Evolutionary conservation across 2,329 filamentous ascomycete genomes (phyloP), one percentile per base, ranked within the genome.

Genomic region (Parastagonospora nodorum): DNA sequence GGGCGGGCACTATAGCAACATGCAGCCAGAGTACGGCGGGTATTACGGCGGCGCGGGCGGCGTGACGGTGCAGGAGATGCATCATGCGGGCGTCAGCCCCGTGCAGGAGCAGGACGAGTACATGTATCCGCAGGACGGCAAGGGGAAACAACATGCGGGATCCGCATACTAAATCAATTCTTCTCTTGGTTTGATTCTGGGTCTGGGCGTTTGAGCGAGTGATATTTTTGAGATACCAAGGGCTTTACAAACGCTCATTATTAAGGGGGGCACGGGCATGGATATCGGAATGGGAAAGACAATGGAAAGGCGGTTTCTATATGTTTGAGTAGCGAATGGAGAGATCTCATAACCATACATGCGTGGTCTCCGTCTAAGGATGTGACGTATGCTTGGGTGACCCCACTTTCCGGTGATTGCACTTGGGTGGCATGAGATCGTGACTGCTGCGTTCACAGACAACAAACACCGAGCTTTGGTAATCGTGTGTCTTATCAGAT

Each of bases 31-130:
- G 33, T 51, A 61, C 29, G 58, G 44, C 2, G 50, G 54, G 38
- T 57, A 61, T 31, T 48, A 47, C 19, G 48, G 46, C 24, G 50
- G 35, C 39, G 41, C 45, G 15, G 55, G 56, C 7, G 51, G 51
- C 9, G 48, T 55, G 12, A 40, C 49, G 12, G 48, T 59, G 10
- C 55, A 60, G 19, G 19, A 24, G 19, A 24, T 24, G 19, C 19
- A 24, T 24, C 19, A 24, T 24, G 19, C 19, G 41, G 46, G 54
- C 9, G 51, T 62, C 9, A 63, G 59, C 30, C 63, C 58, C 35
- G 53, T 60, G 15, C 42, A 43, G 31, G 62, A 62, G 48, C 53
- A 57, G 31, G 59, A 67, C 27, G 66, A 66, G 40, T 62, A 55
- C 32, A 41, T 49, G 42, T 62, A 61, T 41, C 48, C 48, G 35